Base-by-base conservation (phyloP, 768 basidiomycete species). In the Suillus sp. region DNA sequence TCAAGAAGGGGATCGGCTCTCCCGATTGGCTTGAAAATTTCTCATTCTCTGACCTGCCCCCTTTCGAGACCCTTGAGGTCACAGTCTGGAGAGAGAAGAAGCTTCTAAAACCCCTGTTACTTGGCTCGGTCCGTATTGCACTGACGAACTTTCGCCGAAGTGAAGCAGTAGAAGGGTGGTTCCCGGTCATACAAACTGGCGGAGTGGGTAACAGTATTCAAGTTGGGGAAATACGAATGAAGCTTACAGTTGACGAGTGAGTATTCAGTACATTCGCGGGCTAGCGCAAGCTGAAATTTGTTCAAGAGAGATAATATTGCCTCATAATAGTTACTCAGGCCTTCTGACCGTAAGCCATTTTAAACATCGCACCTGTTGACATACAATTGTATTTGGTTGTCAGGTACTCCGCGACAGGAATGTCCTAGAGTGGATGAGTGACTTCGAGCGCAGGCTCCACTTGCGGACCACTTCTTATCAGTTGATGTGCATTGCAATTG, bases 1-100 rank as follows among this genome's bases (percentile, higher is more conserved):
- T 88, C 62, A 89, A 88, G 76, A 88, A 84, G 67, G 86, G 85
- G 22, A 77, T 84, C 60, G 86, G 84, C 42, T 82, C 83, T 48
- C 86, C 89, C 0, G 88, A 92, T 70, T 96, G 94, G 94, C 89
- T 92, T 66, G 94, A 96, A 76, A 79, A 70, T 47, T 95, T 96
- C 72, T 72, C 77, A 25, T 88, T 93, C 66, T 72, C 86, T 1
- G 92, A 93, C 69, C 76, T 95, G 32, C 92, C 93, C 20, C 90
- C 91, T 0, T 93, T 93, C 69, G 85, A 87, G 64, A 83, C 82
- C 35, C 76, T 95, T 47, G 86, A 87, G 59, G 77, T 95, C 64
- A 74, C 84, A 42, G 78, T 95, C 25, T 90, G 84, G 84, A 83
- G 82, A 62, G 90, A 90, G 75, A 91, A 86, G 78, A 86, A 83